phyloP scores from a whole-genome alignment of 202 grass and related monocot genomes.

The Bolboschoenoplectus hybrid region DNA sequence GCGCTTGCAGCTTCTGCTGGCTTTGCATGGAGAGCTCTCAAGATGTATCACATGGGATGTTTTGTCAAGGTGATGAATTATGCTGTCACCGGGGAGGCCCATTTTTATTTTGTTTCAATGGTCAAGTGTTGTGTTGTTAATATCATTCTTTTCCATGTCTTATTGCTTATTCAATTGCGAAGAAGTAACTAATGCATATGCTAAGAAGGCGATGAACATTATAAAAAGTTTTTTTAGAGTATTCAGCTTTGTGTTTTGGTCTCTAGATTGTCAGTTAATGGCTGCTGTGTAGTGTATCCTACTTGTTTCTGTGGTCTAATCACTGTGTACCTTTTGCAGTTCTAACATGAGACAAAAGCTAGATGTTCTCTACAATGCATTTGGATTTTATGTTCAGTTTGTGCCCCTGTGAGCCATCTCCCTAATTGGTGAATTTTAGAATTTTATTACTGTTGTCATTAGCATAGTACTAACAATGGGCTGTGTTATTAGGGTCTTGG shows the following conservation, averaged over 20 bases:
- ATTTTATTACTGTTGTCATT: conserved; percentile 42
- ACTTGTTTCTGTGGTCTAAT: conserved; percentile 35
- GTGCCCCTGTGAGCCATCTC: conserved; percentile 62
- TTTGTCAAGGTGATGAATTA: conserved; percentile 18
- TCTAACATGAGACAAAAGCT: conserved; percentile 47
- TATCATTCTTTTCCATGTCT: background rate
- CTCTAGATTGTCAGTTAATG: background rate
- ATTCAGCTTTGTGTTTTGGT: background rate
- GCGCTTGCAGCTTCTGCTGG: conserved; percentile 72
- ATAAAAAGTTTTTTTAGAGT: background rate
- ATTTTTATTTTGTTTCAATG: background rate
- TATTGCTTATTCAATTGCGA: background rate
- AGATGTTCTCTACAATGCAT: conserved; percentile 85
- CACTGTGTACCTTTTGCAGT: conserved; percentile 42
- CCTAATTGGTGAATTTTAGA: conserved; percentile 12
- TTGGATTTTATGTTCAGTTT: conserved; percentile 94
- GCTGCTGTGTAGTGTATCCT: background rate
- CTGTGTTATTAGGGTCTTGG: conserved; percentile 54
- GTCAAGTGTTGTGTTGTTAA: background rate
- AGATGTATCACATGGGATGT: conserved; percentile 23
- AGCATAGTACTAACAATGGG: background rate
- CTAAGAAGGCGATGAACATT: background rate
- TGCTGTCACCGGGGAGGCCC: background rate
- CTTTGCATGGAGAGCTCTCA: conserved; percentile 72
- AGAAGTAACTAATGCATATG: background rate